phyloP scores from a whole-genome alignment of 169 alveolate genomes.

The Pseudocohnilembus persalinus region DNA sequence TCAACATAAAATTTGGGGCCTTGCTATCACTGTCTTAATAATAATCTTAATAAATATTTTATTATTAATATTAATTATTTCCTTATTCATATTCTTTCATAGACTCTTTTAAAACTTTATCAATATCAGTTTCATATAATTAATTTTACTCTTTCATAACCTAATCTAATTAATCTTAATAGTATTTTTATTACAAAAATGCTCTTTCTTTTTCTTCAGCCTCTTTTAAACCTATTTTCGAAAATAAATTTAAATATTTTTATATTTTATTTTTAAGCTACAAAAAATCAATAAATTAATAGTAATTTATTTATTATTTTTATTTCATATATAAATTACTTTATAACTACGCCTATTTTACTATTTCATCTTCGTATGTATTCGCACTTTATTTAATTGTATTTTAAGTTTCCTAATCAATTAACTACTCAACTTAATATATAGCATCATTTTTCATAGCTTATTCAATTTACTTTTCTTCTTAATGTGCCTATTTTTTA shows the following conservation, averaged over 20 bases:
- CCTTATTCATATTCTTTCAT: not conserved
- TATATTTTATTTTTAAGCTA: too few species aligned
- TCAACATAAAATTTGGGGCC: not conserved
- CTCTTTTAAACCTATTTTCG: not conserved
- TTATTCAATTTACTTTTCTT: not conserved
- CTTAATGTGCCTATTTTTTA: not conserved
- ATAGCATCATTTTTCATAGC: not conserved
- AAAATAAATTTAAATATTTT: too few species aligned
- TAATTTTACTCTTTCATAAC: not conserved
- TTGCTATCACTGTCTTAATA: not conserved
- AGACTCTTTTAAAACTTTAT: not conserved
- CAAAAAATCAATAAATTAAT: too few species aligned
- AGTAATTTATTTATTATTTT: too few species aligned
- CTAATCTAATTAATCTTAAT: not conserved
- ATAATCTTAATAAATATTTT: not conserved
- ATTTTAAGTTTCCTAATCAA: not conserved
- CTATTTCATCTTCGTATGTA: not conserved
- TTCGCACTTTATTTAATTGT: not conserved
- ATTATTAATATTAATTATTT: too few species aligned
- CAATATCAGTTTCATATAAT: not conserved
- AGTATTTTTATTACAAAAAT: too few species aligned
- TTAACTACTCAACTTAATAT: not conserved
- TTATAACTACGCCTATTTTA: not conserved
- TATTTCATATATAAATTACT: too few species aligned
- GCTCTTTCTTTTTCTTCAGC: not conserved